Conservation (phyloP, 106 monocot genomes). For the Posidonia australis region DNA sequence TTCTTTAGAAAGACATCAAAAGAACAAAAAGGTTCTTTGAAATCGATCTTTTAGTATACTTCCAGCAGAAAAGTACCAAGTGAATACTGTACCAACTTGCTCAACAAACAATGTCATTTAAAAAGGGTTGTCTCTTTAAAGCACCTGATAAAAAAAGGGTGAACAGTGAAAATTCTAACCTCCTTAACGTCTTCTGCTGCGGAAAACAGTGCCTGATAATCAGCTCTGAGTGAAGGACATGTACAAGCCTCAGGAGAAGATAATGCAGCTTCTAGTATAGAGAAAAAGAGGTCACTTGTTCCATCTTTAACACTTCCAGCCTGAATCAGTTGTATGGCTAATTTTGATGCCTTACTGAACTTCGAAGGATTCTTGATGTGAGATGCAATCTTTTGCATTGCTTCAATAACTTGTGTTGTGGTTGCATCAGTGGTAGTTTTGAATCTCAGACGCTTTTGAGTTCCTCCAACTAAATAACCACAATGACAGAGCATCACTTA, state of each 20-base stretch:
- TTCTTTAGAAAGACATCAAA: not conserved
- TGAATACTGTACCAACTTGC: too few species aligned
- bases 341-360: slow-evolving; percentile 93
- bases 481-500: not conserved
- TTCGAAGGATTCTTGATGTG: slow-evolving; percentile 92
- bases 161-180: slow-evolving; percentile 27
- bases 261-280: slow-evolving; percentile 71
- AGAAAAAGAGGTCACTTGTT: slow-evolving; percentile 69
- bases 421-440: slow-evolving; percentile 69
- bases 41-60: not conserved
- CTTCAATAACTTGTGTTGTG: slow-evolving; percentile 64
- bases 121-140: too few species aligned
- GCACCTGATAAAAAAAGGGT: too few species aligned
- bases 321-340: slow-evolving; percentile 74
- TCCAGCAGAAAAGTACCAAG: not conserved
- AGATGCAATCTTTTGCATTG: slow-evolving; percentile 85
- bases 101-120: too few species aligned
- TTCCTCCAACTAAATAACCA: slow-evolving; percentile 9
- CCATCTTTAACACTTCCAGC: slow-evolving; percentile 76
- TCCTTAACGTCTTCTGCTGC: slow-evolving; percentile 57
- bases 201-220: slow-evolving; percentile 67
- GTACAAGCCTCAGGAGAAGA: slow-evolving; percentile 50
- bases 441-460: slow-evolving; percentile 66
- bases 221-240: slow-evolving; percentile 49
- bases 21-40: not conserved